Conservation (phyloP, 1,284 basidiomycete genomes). For the Sporisorium exsertum region DNA sequence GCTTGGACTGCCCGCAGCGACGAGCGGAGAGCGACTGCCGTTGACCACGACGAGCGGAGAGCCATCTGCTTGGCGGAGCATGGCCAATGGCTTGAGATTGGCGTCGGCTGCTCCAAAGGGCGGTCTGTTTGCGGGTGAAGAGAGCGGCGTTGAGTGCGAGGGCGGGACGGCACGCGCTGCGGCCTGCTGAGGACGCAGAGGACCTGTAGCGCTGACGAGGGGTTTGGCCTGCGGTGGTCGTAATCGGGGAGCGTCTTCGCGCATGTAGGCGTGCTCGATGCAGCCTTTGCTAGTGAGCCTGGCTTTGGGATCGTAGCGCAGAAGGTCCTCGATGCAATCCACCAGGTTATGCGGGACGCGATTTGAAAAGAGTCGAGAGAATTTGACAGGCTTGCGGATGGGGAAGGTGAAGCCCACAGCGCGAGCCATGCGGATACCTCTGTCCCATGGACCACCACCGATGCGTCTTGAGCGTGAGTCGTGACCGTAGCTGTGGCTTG, state of each 20-base stretch:
- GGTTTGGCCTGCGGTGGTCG: slow-evolving; percentile 58
- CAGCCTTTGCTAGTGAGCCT: slow-evolving; percentile 88
- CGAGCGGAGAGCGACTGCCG: slow-evolving; percentile 16
- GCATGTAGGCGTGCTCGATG: slow-evolving; percentile 87
- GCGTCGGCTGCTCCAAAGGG: slow-evolving; percentile 53
- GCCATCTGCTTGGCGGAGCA: slow-evolving; percentile 38
- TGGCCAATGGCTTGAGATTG: slow-evolving; percentile 38
- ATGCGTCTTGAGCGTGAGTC: slow-evolving; percentile 78
- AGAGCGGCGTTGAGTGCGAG: slow-evolving; percentile 51
- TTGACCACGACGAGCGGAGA: slow-evolving; percentile 29
- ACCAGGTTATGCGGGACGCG: slow-evolving; percentile 83
- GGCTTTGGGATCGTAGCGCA: slow-evolving; percentile 89
- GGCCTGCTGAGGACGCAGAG: slow-evolving; percentile 28
- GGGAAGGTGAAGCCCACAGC: slow-evolving; percentile 89
- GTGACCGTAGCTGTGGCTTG: slow-evolving; percentile 82
- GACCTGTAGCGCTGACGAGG: slow-evolving; percentile 45
- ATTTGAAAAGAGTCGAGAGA: slow-evolving; percentile 82
- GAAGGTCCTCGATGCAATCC: slow-evolving; percentile 89
- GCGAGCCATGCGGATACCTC: slow-evolving; percentile 86
- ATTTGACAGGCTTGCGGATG: slow-evolving; percentile 81
- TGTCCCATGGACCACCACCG: slow-evolving; percentile 89
- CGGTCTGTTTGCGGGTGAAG: slow-evolving; percentile 27
- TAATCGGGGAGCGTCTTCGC: slow-evolving; percentile 74
- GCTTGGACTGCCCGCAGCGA: not conserved
- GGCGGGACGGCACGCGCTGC: slow-evolving; percentile 46